A percentile compares a stretch with the other conserved stretches of the same genome.
Evolutionary conservation across 2,329 filamentous ascomycete genomes (phyloP).

Genomic region (Dactylellina leptospora): DNA sequence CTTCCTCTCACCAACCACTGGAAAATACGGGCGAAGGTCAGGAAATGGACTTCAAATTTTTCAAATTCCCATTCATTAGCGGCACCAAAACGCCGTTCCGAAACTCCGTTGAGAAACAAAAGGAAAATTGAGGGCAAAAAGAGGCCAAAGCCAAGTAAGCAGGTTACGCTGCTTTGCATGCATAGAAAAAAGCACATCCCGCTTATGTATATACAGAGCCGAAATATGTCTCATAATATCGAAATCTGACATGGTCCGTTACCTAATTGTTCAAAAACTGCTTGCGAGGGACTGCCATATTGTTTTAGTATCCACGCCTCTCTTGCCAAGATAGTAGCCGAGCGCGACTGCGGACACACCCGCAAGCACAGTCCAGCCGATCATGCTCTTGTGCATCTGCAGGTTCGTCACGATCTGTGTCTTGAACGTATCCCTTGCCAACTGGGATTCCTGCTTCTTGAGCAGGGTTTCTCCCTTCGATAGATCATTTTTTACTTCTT

Average conservation of each 20-base stretch:
- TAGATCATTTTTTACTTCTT: slow-evolving; percentile 59
- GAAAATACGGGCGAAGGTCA: slow-evolving; percentile 1
- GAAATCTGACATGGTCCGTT: slow-evolving; percentile 10
- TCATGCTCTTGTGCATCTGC: slow-evolving; percentile 70
- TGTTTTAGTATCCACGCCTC: slow-evolving; percentile 37
- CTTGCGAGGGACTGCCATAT: slow-evolving; percentile 42
- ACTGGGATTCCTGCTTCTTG: slow-evolving; percentile 73
- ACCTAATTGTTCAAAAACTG: slow-evolving; percentile 19
- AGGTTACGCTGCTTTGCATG: slow-evolving; percentile 1
- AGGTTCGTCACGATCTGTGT: slow-evolving; percentile 73
- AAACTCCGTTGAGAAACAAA: slow-evolving; percentile 15
- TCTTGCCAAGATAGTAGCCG: slow-evolving; percentile 69
- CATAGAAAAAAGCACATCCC: slow-evolving; percentile 1
- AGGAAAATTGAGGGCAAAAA: slow-evolving; percentile 4
- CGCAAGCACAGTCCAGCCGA: slow-evolving; percentile 73
- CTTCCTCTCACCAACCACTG: slow-evolving; percentile 31
- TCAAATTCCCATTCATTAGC: slow-evolving; percentile 4
- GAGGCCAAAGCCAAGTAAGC: too few relatives aligned
- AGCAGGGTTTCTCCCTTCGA: slow-evolving; percentile 75
- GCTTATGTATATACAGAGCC: slow-evolving; percentile 33
- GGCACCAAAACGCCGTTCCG: slow-evolving; percentile 12
- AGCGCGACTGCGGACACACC: slow-evolving; percentile 65
- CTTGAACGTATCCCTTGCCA: slow-evolving; percentile 74
- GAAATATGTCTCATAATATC: slow-evolving; percentile 45
- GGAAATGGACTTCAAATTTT: slow-evolving; percentile 23